These are phyloP conservation scores for Malus sylvestris DNA, from an alignment of 306 rosid species.

Conservation along the genomic window DNA sequence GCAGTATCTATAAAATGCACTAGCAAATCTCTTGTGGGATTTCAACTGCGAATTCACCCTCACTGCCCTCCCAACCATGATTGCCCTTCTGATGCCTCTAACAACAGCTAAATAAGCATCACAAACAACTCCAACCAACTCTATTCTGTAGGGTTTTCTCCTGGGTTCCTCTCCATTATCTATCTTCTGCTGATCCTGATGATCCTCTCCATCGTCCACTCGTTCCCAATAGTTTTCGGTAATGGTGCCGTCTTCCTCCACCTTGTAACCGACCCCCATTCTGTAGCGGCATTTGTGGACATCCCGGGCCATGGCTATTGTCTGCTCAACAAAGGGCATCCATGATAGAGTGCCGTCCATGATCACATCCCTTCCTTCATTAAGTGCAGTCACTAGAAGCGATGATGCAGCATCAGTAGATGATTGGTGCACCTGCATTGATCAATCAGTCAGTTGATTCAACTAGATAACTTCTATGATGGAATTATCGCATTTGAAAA, in stretches of 20 bases:
- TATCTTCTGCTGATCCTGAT: conserved; percentile 10
- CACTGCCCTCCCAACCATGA: conserved; percentile 75
- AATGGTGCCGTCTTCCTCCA: conserved; percentile 48
- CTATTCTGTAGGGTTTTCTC: conserved; percentile 71
- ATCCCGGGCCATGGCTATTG: conserved; percentile 69
- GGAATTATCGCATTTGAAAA: background rate
- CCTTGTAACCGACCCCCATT: conserved; percentile 90
- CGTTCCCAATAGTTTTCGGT: conserved; percentile 82
- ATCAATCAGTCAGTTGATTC: background rate
- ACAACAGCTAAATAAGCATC: conserved; percentile 85
- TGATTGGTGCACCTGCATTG: conserved; percentile 66
- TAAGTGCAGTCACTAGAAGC: conserved; percentile 73
- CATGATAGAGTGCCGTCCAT: conserved; percentile 91
- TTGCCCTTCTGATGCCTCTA: conserved; percentile 93
- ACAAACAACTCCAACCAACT: conserved; percentile 93
- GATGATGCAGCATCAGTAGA: conserved; percentile 90
- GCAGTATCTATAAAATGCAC: conserved; percentile 61
- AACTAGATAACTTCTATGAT: background rate
- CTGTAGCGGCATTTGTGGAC: conserved; percentile 67
- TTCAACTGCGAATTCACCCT: conserved; percentile 76
- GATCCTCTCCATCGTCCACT: conserved; percentile 37
- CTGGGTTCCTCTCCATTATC: background rate
- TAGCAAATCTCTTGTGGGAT: conserved; percentile 94
- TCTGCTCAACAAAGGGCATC: conserved; percentile 81
- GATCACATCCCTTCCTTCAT: conserved; percentile 84